Base-by-base conservation (phyloP, 108 stramenopile genomes). In the Nitzschia inconspicua region DNA sequence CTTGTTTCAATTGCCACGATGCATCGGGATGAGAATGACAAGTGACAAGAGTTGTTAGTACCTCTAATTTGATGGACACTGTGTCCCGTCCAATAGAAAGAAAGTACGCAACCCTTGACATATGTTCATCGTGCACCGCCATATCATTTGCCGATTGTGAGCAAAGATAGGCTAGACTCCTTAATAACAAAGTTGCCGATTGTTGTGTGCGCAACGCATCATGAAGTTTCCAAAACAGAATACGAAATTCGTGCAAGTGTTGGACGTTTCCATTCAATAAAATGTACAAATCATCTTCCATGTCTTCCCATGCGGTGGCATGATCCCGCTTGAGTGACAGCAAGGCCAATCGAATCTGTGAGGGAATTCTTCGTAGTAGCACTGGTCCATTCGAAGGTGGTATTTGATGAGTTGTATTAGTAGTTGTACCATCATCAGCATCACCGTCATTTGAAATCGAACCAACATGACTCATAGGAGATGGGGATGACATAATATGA, bases 271-370 rank as follows among this genome's bases (percentile, higher is more conserved):
- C 57, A 29, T 55, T 28, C n/a, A 68, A 42, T 19, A 36, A 30
- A 4, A 68, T 68, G 32, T 24, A 63, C 27, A 71, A 9, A n/a
- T 62, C 70, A 41, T 58, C 61, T 34, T 57, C 56, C 1, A 63
- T 8, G 4, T 58, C 57, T 32, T 63, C 63, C 63, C 57, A 63
- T 0, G 42, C 30, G 1, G 36, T 13, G 2, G 25, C 8, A n/a
- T n/a, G n/a, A n/a, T 66, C 44, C 25, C 57, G 57, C 7, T 54
- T 36, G 16, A 19, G 34, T 14, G 53, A 54, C 7, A 54, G 18
- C 3, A 54, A 23, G 18, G 53, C 53, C 35, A 19, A 35, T 32
- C 34, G n/a, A 50, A 24, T 50, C 10, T 50, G 48, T 10, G 48
- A 25, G n/a, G 11, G 37, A 39, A 11, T 11, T 11, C 37, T 39